Evolutionary conservation across 2,329 filamentous ascomycete genomes (phyloP).

Genomic region (Hansfordia pulvinata): DNA sequence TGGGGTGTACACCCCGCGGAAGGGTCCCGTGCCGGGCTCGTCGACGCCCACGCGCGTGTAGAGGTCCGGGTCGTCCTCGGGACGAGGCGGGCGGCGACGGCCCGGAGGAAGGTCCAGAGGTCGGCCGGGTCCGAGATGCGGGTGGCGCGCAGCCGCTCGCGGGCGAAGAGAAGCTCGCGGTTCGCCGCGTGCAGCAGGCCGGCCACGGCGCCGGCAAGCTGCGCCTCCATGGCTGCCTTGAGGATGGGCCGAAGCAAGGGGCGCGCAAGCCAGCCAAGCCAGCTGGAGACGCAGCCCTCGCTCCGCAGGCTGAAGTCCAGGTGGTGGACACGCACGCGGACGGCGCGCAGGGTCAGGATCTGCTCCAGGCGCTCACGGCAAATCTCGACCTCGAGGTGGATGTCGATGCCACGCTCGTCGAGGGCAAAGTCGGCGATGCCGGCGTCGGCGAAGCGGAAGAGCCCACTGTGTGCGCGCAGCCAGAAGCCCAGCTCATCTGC

Average conservation of each 20-base stretch:
- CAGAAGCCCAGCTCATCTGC: slow-evolving; percentile 87
- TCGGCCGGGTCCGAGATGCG: slow-evolving; percentile 72
- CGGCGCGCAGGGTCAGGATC: slow-evolving; percentile 62
- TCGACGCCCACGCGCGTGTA: slow-evolving; percentile 61
- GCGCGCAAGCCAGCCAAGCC: slow-evolving; percentile 71
- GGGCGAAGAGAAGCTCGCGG: slow-evolving; percentile 72
- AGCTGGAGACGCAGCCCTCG: too few species aligned
- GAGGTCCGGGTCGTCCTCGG: slow-evolving; percentile 61
- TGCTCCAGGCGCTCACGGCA: slow-evolving; percentile 66
- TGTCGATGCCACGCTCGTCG: slow-evolving; percentile 76
- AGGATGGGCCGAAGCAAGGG: slow-evolving; percentile 72
- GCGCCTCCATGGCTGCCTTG: slow-evolving; percentile 58
- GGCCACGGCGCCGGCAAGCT: slow-evolving; percentile 59
- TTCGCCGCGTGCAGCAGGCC: slow-evolving; percentile 62
- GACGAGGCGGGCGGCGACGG: slow-evolving; percentile 62
- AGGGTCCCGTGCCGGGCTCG: slow-evolving; percentile 41
- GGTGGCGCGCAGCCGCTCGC: slow-evolving; percentile 76
- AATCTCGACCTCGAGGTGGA: slow-evolving; percentile 75
- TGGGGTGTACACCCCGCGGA: slow-evolving; percentile 76
- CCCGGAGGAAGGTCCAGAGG: slow-evolving; percentile 68
- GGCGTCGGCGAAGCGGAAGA: slow-evolving; percentile 65
- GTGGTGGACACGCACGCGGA: slow-evolving; percentile 75
- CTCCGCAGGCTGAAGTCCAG: slow-evolving; percentile 64
- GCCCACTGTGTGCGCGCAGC: slow-evolving; percentile 63
- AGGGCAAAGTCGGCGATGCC: slow-evolving; percentile 78